Base-by-base conservation (phyloP, 176 grass and related monocot species). In the Paspalum notatum region DNA sequence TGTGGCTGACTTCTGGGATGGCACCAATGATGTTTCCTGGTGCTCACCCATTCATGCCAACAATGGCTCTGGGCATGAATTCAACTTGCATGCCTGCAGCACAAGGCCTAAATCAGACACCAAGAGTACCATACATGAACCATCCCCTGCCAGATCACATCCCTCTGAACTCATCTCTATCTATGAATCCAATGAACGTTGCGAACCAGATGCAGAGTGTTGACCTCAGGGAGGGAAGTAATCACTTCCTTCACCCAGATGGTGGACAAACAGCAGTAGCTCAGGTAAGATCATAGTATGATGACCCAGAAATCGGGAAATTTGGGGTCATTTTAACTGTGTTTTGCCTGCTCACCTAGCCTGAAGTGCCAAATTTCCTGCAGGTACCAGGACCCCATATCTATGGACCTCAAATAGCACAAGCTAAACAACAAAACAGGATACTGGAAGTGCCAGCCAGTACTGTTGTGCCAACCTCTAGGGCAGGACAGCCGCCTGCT, bases 1-100 rank as follows among this genome's bases (percentile, higher is more conserved):
- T 99, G 96, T 99, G 96, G 92, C 88, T 95, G 90, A 90, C 92
- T 74, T 84, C 82, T 9, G 86, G 96, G 74, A 83, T 91, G 90
- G 81, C 76, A 2, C 90, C 90, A 1, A 91, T 95, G 88, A 93
- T 95, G 84, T 93, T 91, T 84, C 90, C 90, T 9, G 89, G 84
- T 67, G 15, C 76, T 67, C 89, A 93, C 68, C 92, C 89, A 66
- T 95, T 87, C 75, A 90, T 95, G 84, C 20, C 87, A 52, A 74
- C 85, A 25, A 89, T 97, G 80, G 90, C 77, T n/a, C 71, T 88
- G 72, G 88, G 82, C 68, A 85, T 88, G 73, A 87, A 64, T 81
- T 85, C 76, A 59, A 42, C 79, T 58, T 90, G 65, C 71, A 68
- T 90, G 50, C 86, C 88, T 48, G 75, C 77, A 9, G 88, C 92